Base-by-base conservation (phyloP, 768 basidiomycete species). In the Lactarius vividus region DNA sequence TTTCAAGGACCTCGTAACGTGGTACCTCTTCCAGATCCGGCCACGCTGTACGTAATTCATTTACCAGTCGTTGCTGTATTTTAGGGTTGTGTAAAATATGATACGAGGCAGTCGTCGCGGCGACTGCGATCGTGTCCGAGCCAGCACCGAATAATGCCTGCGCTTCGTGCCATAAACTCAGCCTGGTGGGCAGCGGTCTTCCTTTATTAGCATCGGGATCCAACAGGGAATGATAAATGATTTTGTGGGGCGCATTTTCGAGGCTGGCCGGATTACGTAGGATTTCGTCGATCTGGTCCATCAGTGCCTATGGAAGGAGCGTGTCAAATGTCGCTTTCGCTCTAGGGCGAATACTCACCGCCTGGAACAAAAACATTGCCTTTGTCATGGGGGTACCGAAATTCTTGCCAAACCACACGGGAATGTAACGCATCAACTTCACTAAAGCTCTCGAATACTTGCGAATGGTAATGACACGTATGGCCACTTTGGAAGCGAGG, bases 11-110 rank as follows among this genome's bases (percentile, higher is more conserved):
- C 28, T 57, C 57, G 57, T 35, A 57, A 35, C 57, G 57, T 5
- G 57, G 57, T 3, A 39, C 57, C 57, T 57, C 57, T 39, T 57
- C 57, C 33, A 57, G 35, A 23, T 39, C 57, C n/a, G 57, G 57
- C 57, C 57, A 57, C 23, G 57, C 57, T 16, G 35, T 33, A 26
- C 57, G 57, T 23, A 57, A 33, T 39, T 57, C 57, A 13, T 39
- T 35, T 26, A 57, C 57, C n/a, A 57, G 37, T 23, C 57, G 57
- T 26, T 23, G 33, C 13, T 40, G 37, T 8, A 57, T 23, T 28
- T 23, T 37, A 15, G 37, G 37, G 23, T 35, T 26, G 37, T 26
- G 57, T 26, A 57, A 39, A 39, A 57, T 26, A 33, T 57, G 16
- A 57, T 57, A 37, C 35, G 35, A 10, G 57, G 26, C n/a, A 2